Percentiles rank a stretch among this genome's conserved stretches.
Evolutionary conservation across 345 rosid species (phyloP).

Genomic region (Acer negundo): DNA sequence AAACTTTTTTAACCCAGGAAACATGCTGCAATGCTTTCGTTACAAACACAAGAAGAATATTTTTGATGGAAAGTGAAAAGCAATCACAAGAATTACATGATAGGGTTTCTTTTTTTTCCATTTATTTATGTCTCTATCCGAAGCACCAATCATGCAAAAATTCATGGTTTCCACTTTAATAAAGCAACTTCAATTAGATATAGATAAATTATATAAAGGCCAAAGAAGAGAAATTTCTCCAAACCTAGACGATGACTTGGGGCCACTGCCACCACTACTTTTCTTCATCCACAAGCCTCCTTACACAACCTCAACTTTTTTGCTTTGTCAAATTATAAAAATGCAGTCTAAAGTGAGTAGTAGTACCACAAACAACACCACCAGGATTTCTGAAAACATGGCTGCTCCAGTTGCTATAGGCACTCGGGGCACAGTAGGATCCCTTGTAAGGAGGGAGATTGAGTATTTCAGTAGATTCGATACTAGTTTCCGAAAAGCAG

Average conservation of each 20-base stretch:
- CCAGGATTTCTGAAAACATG: slow-evolving; percentile 36
- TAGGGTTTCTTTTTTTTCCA: background rate
- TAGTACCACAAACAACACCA: slow-evolving; percentile 9
- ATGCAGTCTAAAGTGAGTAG: slow-evolving; percentile 31
- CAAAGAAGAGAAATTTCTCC: slow-evolving; percentile 18
- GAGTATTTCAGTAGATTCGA: slow-evolving; percentile 60
- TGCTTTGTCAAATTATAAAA: background rate
- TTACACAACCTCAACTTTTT: background rate
- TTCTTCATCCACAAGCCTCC: slow-evolving; percentile 46
- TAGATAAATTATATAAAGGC: background rate
- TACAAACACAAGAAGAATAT: slow-evolving; percentile 17
- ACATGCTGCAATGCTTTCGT: slow-evolving; percentile 22
- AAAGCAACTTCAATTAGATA: slow-evolving; percentile 23
- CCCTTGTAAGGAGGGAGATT: slow-evolving; percentile 73
- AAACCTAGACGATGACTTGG: background rate
- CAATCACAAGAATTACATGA: slow-evolving; percentile 26
- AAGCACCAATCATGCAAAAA: slow-evolving; percentile 45
- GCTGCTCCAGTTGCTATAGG: slow-evolving; percentile 69
- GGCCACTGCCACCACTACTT: slow-evolving; percentile 19
- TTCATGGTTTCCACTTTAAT: slow-evolving; percentile 43
- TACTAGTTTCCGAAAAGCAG: slow-evolving; percentile 31
- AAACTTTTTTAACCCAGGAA: slow-evolving; percentile 11
- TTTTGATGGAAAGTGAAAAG: slow-evolving; percentile 8
- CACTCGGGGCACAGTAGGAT: slow-evolving; percentile 80
- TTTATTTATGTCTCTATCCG: slow-evolving; percentile 19